Base-by-base conservation (phyloP, 2,329 filamentous ascomycete species). In the Fusarium sp. region DNA sequence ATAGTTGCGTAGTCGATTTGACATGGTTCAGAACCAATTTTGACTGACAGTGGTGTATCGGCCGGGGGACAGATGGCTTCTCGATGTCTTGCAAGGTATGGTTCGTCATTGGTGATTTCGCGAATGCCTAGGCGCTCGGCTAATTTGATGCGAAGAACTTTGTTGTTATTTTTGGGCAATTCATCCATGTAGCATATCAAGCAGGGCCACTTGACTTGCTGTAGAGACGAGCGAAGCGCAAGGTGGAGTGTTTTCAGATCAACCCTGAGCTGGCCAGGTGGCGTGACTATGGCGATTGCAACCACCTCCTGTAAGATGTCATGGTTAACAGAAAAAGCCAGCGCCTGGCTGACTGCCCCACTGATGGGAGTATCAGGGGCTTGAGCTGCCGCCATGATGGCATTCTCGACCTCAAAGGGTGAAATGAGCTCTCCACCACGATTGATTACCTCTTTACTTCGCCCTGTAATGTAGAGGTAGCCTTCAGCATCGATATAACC, bases 361-460 rank as follows among this genome's bases (percentile, higher is more conserved):
- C 79, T 82, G 15, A 87, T 82, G 0, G 81, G 79, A 2, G 84
- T 85, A 6, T 78, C 76, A 5, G 18, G 18, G 18, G 18, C 77
- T 71, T 13, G 82, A 77, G 85, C 80, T 11, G 85, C 83, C 2
- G 82, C 78, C 44, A 88, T 78, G 60, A 89, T 84, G 10, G 86
- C 86, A 67, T 88, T 85, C 70, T 89, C 87, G n/a, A 89, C 82
- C 70, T 89, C 87, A 57, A 88, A 87, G 0, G 87, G 87, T 6
- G 85, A 88, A 60, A 89, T 88, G n/a, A 88, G 81, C 72, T 89
- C 87, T 36, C 87, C 86, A 37, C 87, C 87, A 11, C 86, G 83
- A 71, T 88, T 88, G 75, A 88, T 87, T 59, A 88, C 85, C 60
- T 88, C 86, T 69, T 88, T 88, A 73, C 82, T 87, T 31, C 86